Base-by-base conservation (phyloP, 2,329 filamentous ascomycete genomes). In the Colletotrichum graminicola region DNA sequence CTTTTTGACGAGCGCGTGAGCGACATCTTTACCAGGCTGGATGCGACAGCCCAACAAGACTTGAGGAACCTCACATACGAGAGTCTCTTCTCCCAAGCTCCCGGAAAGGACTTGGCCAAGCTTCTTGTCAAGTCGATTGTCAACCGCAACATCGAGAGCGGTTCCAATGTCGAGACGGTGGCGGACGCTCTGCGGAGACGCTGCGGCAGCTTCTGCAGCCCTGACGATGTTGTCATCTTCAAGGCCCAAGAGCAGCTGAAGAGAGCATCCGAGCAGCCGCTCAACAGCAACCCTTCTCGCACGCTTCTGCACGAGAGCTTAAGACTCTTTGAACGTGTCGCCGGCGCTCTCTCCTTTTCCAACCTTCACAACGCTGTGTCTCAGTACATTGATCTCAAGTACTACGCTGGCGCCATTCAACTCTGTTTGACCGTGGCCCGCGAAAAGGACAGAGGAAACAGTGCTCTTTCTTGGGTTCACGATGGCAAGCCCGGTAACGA, bases 171-270 rank as follows among this genome's bases (percentile, higher is more conserved):
- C 26, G 97, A 99, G 82, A 98, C 95, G 0, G 94, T 99, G 32
- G 95, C 96, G 0, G 96, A 99, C 81, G 94, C 95, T n/a, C 84
- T 99, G 61, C 90, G 96, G 57, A 89, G 96, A 76, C 90, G 95
- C 76, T 99, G 96, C 76, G 97, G 96, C 73, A 98, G 93, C 82
- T 99, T 99, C 87, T 99, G 96, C 81, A 98, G 95, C 77, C 91
- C 95, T 0, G 95, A 99, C 74, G 96, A 99, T 83, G 96, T 98
- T 1, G 91, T 98, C 74, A 95, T 98, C 75, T 99, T 99, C 90
- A 98, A 97, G 82, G 96, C 96, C 0, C 95, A 98, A 79, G 96
- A 99, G 81, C 93, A 95, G 77, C 85, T 98, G 64, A 97, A 97
- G 85, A 90, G 94, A 75, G 95, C 95, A 1, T 91, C 91, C 2